Conservation (phyloP, 768 basidiomycete genomes). For the Pulveroboletus sp. region DNA sequence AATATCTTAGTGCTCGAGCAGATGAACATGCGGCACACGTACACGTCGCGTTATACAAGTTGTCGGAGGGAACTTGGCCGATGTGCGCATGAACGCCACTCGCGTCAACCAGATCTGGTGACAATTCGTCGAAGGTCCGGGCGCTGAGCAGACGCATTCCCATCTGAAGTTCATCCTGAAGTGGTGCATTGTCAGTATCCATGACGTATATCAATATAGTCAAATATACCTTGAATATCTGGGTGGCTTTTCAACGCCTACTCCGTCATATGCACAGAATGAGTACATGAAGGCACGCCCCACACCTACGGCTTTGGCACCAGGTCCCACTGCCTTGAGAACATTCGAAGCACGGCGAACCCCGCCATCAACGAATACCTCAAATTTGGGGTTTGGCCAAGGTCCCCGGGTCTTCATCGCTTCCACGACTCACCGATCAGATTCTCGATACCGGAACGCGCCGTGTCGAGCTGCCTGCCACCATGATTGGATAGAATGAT, state of each 20-base stretch:
- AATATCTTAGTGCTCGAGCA: not conserved
- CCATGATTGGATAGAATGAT: conserved; percentile 82
- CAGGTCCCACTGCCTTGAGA: conserved; percentile 78
- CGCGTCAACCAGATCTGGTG: conserved; percentile 87
- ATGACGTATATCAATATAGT: conserved; percentile 34
- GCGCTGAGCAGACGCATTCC: conserved; percentile 92
- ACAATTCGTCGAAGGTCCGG: conserved; percentile 69
- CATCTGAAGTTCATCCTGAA: conserved; percentile 93
- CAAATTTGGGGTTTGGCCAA: conserved; percentile 76
- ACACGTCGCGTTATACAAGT: conserved; percentile 33
- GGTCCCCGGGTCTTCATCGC: conserved; percentile 65
- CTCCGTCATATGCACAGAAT: conserved; percentile 80
- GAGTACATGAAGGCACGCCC: conserved; percentile 85
- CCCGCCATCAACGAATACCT: conserved; percentile 91
- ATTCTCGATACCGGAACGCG: conserved; percentile 82
- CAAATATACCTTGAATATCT: conserved; percentile 62
- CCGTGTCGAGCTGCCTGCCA: conserved; percentile 69
- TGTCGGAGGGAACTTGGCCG: conserved; percentile 27
- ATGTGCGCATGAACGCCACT: conserved; percentile 28
- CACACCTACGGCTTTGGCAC: conserved; percentile 77
- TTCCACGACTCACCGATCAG: conserved; percentile 75
- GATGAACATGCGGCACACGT: conserved; percentile 10
- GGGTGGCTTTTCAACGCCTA: conserved; percentile 81
- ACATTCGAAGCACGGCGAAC: conserved; percentile 86
- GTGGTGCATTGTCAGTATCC: conserved; percentile 47